Evolutionary conservation across 1,139 yeast species (phyloP).

Genomic region (Pichia inconspicua): DNA sequence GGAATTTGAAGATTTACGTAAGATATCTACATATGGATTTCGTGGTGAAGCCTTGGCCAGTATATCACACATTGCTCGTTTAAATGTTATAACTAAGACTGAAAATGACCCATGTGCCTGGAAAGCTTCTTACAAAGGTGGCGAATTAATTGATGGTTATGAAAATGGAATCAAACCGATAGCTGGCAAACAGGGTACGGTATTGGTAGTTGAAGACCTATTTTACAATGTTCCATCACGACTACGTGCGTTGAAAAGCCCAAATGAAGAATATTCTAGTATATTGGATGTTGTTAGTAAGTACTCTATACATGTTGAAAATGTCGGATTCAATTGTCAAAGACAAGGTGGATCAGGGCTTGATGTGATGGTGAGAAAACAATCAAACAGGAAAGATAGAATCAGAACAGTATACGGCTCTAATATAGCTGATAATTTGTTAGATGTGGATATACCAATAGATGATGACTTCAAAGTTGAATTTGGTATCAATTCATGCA

Average conservation of each 20-base stretch:
- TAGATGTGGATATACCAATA: conserved; percentile 34
- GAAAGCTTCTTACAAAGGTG: conserved; percentile 58
- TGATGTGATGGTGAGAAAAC: conserved; percentile 47
- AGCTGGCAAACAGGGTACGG: conserved; percentile 89
- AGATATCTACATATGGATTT: conserved; percentile 50
- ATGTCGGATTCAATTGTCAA: conserved; percentile 73
- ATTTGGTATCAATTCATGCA: conserved; percentile 42
- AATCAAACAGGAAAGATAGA: conserved; percentile 48
- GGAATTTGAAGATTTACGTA: conserved; percentile 41
- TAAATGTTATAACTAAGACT: conserved; percentile 75
- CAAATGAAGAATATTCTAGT: conserved; percentile 66
- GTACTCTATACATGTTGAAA: conserved; percentile 67
- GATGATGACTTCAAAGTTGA: conserved; percentile 20
- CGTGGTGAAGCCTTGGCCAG: conserved; percentile 56
- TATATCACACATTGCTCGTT: conserved; percentile 53
- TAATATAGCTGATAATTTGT: conserved; percentile 55
- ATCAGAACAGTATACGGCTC: conserved; percentile 71
- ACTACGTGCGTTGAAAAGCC: conserved; percentile 53
- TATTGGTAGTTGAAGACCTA: conserved; percentile 75
- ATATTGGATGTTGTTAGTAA: conserved; percentile 79
- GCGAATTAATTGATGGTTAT: conserved; percentile 36
- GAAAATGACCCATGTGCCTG: conserved; percentile 56
- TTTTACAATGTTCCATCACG: conserved; percentile 87
- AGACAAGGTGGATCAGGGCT: conserved; percentile 36
- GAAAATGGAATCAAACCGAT: conserved; percentile 56